Percentiles rank a stretch among this genome's conserved stretches.
These are phyloP conservation scores for Bipolaris bicolor DNA, from an alignment of 2,329 filamentous ascomycete species.

Conservation along the genomic window DNA sequence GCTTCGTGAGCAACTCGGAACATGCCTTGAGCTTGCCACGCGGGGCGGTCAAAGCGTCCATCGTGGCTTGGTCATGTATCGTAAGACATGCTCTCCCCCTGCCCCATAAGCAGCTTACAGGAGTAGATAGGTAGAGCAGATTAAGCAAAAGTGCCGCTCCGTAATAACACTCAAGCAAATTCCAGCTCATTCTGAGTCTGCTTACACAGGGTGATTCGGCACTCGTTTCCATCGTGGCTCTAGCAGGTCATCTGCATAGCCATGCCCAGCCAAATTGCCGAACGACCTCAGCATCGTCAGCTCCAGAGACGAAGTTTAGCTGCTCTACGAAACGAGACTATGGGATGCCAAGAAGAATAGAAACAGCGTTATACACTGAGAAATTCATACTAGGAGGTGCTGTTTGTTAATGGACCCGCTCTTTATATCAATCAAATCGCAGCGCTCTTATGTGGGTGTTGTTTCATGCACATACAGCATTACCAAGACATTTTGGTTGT, in stretches of 20 bases:
- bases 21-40: no score
- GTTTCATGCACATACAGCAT: no score
- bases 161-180: neutral
- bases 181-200: no score
- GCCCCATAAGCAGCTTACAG: slow-evolving; percentile 3
- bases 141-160: neutral
- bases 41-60: neutral
- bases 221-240: neutral
- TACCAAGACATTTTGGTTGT: neutral
- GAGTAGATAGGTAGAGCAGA: neutral
- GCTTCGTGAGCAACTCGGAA: neutral
- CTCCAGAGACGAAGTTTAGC: no score
- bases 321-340: no score
- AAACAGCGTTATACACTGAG: no score
- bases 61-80: neutral
- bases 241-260: no score
- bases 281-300: no score
- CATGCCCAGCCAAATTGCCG: no score
- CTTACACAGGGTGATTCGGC: neutral
- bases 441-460: neutral
- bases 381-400: no score
- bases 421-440: neutral
- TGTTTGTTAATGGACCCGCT: neutral
- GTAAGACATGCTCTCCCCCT: neutral
- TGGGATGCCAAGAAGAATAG: no score